Evolutionary conservation across 2,329 filamentous ascomycete genomes (phyloP).

Genomic region (Colletotrichum sp.): DNA sequence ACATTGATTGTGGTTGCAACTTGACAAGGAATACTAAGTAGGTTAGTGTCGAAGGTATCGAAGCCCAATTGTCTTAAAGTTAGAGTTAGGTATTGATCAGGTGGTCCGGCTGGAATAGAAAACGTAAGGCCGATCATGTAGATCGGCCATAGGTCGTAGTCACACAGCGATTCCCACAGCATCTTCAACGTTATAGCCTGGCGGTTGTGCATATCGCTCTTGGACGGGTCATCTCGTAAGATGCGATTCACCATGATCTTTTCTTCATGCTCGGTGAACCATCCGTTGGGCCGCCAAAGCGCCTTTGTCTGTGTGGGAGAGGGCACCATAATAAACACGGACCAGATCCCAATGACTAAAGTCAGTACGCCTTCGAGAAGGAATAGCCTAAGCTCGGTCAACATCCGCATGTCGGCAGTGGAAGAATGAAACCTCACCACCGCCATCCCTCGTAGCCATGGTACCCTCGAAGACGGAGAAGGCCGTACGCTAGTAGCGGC

Average conservation of each 20-base stretch:
- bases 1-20: not conserved
- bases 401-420: not conserved
- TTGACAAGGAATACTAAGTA: constrained; percentile 9
- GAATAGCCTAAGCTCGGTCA: not conserved
- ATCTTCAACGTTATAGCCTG: constrained; percentile 50
- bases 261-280: constrained; percentile 62
- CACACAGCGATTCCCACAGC: constrained; percentile 51
- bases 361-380: constrained; percentile 16
- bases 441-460: constrained; percentile 27
- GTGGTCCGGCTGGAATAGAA: constrained; percentile 25
- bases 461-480: constrained; percentile 28
- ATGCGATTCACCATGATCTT: constrained; percentile 62
- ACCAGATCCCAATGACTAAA: constrained; percentile 27
- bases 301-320: constrained; percentile 43
- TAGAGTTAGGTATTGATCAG: constrained; percentile 27
- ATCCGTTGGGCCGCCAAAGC: constrained; percentile 55
- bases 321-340: constrained; percentile 32
- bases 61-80: constrained; percentile 26
- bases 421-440: constrained; percentile 14
- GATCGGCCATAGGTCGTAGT: constrained; percentile 61
- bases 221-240: constrained; percentile 58
- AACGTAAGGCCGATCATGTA: constrained; percentile 56
- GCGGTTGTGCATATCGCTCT: constrained; percentile 60
- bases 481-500: constrained; percentile 29
- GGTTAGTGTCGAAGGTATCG: constrained; percentile 55